Evolutionary conservation across 768 basidiomycete genomes (phyloP).

Genomic region (Serpula lacrymans): DNA sequence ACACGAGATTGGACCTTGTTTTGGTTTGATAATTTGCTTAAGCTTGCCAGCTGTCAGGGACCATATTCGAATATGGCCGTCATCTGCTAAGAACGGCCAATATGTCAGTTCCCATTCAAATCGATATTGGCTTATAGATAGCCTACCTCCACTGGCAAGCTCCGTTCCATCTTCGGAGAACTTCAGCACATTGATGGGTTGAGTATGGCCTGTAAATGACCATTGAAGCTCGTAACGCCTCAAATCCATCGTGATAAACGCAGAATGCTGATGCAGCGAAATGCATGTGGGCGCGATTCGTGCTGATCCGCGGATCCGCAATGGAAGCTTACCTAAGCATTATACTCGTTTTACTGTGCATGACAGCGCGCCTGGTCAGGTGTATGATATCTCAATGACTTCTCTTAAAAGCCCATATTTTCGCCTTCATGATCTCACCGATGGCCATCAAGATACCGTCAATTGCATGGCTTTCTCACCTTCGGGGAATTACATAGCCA

Average conservation of each 20-base stretch:
- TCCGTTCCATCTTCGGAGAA: constrained; percentile 3
- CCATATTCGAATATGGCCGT: constrained; percentile 4
- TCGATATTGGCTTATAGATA: not conserved
- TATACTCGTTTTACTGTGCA: no score
- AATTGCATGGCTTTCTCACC: constrained; percentile 4
- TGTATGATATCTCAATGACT: no score
- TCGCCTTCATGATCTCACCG: not conserved
- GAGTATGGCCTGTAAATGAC: not conserved
- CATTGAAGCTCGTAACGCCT: constrained; percentile 4
- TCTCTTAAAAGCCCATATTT: no score
- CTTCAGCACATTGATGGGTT: constrained; percentile 1
- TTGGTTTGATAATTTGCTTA: not conserved
- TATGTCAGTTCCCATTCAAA: not conserved
- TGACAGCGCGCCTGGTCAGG: no score
- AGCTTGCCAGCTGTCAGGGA: not conserved
- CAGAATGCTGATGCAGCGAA: no score
- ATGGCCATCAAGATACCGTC: not conserved
- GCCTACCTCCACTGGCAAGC: constrained; percentile 2
- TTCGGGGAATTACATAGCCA: not conserved
- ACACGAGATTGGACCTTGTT: constrained; percentile 1
- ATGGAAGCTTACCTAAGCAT: no score
- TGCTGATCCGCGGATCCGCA: no score
- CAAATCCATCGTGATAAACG: no score
- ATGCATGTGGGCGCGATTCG: no score
- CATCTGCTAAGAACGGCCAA: no score